A percentile compares a stretch with the other conserved stretches of the same genome.
phyloP scores from a whole-genome alignment of 179 eudicot genomes.

The Beta corolliflora region DNA sequence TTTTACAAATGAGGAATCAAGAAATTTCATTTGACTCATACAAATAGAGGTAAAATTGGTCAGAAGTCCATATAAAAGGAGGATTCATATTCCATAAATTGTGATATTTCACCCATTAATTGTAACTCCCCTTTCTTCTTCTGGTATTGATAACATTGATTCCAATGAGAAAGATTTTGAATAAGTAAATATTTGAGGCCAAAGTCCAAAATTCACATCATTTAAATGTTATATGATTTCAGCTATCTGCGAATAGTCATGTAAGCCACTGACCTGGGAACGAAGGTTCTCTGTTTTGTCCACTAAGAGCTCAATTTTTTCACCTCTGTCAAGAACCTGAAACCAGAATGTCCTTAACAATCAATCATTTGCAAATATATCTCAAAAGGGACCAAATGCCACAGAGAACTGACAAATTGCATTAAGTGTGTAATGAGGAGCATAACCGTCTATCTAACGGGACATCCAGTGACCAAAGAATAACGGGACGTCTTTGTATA shows the following conservation, averaged over 20 bases:
- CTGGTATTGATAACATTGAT: neutral
- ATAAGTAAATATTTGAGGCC: neutral
- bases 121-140: neutral
- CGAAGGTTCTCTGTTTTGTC: conserved; percentile 53
- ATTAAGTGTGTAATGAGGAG: neutral
- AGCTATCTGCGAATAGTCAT: neutral
- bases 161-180: neutral
- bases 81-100: neutral
- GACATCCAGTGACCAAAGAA: neutral
- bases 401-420: neutral
- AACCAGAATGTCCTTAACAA: neutral
- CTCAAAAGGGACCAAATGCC: neutral
- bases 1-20: neutral
- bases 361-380: neutral
- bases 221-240: neutral
- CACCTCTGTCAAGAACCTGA: conserved; percentile 48
- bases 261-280: conserved; percentile 39
- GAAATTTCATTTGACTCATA: neutral
- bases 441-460: neutral
- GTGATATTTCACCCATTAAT: neutral
- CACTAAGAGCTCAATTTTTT: conserved; percentile 43
- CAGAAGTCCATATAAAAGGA: neutral
- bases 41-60: neutral
- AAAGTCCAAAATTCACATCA: neutral
- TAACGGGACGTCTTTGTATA: neutral